These are phyloP conservation scores for Cystobasidiopsis lactophilus DNA, from an alignment of 768 basidiomycete species.

Conservation along the genomic window DNA sequence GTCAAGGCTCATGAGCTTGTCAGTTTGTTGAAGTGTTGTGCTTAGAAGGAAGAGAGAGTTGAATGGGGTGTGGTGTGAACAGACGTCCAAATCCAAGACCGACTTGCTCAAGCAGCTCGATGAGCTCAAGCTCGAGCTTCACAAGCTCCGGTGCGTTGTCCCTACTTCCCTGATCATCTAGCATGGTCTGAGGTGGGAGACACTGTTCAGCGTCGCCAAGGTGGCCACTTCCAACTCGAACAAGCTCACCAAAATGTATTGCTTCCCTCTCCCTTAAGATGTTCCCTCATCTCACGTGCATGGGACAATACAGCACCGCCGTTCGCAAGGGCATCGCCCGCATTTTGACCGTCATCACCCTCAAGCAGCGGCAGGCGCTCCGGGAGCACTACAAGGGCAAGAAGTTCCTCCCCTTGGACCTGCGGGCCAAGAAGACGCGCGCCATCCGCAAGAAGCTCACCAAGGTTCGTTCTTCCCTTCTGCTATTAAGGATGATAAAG, in stretches of 20 bases:
- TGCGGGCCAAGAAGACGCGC: conserved; percentile 92
- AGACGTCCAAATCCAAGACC: conserved; percentile 46
- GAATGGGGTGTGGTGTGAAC: background rate
- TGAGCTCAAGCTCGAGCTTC: conserved; percentile 89
- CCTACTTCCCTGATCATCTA: background rate
- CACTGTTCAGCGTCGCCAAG: conserved; percentile 55
- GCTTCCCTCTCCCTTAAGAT: conserved; percentile 20
- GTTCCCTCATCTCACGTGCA: background rate
- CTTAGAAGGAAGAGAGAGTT: background rate
- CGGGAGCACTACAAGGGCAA: conserved; percentile 95
- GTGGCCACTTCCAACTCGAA: conserved; percentile 84
- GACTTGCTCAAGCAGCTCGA: conserved; percentile 82
- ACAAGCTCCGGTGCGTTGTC: conserved; percentile 43
- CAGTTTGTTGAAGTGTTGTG: background rate
- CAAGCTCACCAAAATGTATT: conserved; percentile 94
- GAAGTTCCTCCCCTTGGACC: conserved; percentile 90
- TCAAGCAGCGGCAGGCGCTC: conserved; percentile 87
- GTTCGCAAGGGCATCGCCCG: conserved; percentile 98
- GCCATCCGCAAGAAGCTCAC: conserved; percentile 91
- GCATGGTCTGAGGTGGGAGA: background rate
- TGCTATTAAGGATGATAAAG: background rate
- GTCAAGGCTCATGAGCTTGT: conserved; percentile 82
- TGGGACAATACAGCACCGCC: conserved; percentile 39
- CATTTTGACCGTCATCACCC: conserved; percentile 94
- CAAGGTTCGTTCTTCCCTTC: conserved; percentile 34